Conservation (phyloP, 2,329 filamentous ascomycete genomes). For the Alternaria incomplexa region DNA sequence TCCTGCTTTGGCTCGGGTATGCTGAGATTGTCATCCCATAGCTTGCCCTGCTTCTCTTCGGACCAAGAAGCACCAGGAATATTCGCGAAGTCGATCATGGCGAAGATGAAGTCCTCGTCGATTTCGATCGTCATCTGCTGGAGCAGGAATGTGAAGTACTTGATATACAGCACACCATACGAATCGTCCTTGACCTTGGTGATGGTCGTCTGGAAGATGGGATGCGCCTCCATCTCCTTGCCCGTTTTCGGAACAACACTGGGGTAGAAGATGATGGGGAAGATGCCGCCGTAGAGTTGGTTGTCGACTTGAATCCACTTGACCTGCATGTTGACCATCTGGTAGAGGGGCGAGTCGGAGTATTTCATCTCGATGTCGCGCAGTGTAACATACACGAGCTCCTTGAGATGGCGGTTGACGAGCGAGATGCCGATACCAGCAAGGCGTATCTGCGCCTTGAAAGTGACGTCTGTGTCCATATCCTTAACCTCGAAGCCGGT, state of each 20-base stretch:
- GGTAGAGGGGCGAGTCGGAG: constrained; percentile 90
- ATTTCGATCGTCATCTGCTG: constrained; percentile 99
- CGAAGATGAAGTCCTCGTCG: constrained; percentile 98
- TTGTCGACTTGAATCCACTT: constrained; percentile 99
- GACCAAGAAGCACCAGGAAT: constrained; percentile 89
- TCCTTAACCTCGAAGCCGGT: constrained; percentile 93
- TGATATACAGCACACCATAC: constrained; percentile 97
- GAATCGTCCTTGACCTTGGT: constrained; percentile 98
- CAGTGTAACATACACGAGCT: constrained; percentile 92
- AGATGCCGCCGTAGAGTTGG: constrained; percentile 96
- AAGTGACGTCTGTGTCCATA: constrained; percentile 83
- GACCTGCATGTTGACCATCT: constrained; percentile 86
- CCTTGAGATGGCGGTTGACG: constrained; percentile 88
- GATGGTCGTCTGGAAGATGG: constrained; percentile 88
- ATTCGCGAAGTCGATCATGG: constrained; percentile 92
- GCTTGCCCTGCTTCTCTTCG: constrained; percentile 78
- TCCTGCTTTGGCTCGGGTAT: constrained; percentile 90
- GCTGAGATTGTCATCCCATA: constrained; percentile 88
- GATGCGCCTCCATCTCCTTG: constrained; percentile 94
- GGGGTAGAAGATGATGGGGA: constrained; percentile 95
- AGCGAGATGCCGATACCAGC: constrained; percentile 92
- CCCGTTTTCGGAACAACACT: constrained; percentile 97
- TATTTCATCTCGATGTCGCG: constrained; percentile 90
- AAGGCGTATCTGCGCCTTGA: constrained; percentile 86
- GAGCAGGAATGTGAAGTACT: constrained; percentile 90